Evolutionary conservation across 2,329 filamentous ascomycete genomes (phyloP).

Genomic region (Dactylellina cionopaga): DNA sequence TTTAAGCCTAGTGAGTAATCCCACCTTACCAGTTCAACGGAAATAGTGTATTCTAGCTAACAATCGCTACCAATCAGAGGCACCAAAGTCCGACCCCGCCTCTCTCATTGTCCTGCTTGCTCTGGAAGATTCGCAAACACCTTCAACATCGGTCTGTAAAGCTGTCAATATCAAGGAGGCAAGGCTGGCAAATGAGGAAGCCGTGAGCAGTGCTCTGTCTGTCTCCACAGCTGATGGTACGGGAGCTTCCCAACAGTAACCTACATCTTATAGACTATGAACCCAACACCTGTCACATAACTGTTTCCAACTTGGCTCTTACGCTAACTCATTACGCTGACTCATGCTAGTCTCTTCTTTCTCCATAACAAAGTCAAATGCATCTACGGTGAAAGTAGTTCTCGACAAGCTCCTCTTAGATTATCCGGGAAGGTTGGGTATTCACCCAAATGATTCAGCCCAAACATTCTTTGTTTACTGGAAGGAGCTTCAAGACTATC

Average conservation of each 20-base stretch:
- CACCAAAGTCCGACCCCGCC: slow-evolving; percentile 56
- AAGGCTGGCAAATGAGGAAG: slow-evolving; percentile 55
- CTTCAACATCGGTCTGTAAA: slow-evolving; percentile 54
- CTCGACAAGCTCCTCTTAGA: slow-evolving; percentile 56
- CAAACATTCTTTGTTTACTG: slow-evolving; percentile 55
- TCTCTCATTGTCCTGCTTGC: slow-evolving; percentile 55
- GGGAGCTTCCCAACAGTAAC: neutral
- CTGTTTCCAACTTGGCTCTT: too few species aligned
- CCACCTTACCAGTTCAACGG: neutral
- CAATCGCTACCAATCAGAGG: slow-evolving; percentile 50
- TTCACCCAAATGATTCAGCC: slow-evolving; percentile 56
- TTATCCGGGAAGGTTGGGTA: slow-evolving; percentile 52
- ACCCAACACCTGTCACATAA: too few species aligned
- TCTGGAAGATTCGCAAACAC: slow-evolving; percentile 56
- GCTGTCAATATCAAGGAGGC: slow-evolving; percentile 56
- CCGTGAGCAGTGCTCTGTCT: slow-evolving; percentile 53
- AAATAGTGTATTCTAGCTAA: slow-evolving; percentile 11
- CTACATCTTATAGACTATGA: too few species aligned
- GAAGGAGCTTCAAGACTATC: slow-evolving; percentile 54
- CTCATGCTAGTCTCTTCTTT: slow-evolving; percentile 56
- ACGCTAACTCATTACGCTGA: neutral
- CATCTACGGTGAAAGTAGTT: slow-evolving; percentile 56
- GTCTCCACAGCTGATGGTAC: slow-evolving; percentile 54
- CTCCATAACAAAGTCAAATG: slow-evolving; percentile 56
- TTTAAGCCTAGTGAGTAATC: slow-evolving; percentile 57